These are phyloP conservation scores for Hortiboletus flavorubellus DNA, from an alignment of 768 basidiomycete genomes.

Conservation along the genomic window DNA sequence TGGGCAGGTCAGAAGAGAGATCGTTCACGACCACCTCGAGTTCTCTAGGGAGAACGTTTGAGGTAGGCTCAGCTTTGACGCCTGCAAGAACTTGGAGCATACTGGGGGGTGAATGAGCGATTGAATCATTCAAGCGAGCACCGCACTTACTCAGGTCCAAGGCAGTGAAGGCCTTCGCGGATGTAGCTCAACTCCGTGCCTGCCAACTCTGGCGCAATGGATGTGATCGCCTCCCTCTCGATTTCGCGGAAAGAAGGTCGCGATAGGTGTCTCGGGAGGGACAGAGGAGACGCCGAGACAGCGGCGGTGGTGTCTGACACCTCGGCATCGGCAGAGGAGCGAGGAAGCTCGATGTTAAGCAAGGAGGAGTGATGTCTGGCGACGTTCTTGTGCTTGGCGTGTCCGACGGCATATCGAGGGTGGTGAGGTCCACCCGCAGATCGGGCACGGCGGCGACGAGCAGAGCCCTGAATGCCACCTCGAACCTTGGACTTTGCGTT, in stretches of 20 bases:
- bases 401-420: slow-evolving; percentile 35
- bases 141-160: slow-evolving; percentile 27
- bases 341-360: slow-evolving; percentile 31
- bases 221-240: slow-evolving; percentile 10
- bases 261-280: slow-evolving; percentile 25
- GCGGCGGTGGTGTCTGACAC: slow-evolving; percentile 4
- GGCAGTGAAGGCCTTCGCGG: slow-evolving; percentile 24
- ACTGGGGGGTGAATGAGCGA: slow-evolving; percentile 18
- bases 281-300: slow-evolving; percentile 5
- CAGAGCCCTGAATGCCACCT: slow-evolving; percentile 31
- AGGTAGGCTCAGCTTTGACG: slow-evolving; percentile 18
- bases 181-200: slow-evolving; percentile 24
- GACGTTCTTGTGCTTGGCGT: slow-evolving; percentile 37
- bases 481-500: slow-evolving; percentile 18
- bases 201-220: slow-evolving; percentile 27
- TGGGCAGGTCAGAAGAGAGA: slow-evolving; percentile 32
- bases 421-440: slow-evolving; percentile 26
- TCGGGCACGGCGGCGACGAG: slow-evolving; percentile 41
- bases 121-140: background rate
- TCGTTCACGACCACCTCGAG: slow-evolving; percentile 26
- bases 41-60: slow-evolving; percentile 29
- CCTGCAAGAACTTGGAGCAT: slow-evolving; percentile 32
- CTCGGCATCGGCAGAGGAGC: slow-evolving; percentile 3
- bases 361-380: slow-evolving; percentile 12
- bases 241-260: slow-evolving; percentile 20